Conservation (phyloP, 306 rosid species). For the Vicia sativa region DNA sequence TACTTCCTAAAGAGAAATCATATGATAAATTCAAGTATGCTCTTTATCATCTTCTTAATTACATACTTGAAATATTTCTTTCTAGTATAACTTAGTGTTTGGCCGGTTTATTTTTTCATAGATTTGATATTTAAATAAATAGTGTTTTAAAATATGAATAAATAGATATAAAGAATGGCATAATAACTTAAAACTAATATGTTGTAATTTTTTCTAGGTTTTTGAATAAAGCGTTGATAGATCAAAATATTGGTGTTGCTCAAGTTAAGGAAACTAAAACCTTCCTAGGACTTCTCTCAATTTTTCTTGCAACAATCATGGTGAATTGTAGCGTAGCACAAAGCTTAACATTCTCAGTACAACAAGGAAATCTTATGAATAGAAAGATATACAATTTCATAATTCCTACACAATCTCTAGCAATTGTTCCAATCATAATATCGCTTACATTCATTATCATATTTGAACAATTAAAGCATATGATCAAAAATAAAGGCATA, state of each 20-base stretch:
- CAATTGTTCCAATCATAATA: conserved; percentile 35
- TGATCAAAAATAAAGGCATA: neutral
- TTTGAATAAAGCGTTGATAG: conserved; percentile 41
- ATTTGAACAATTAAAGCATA: conserved; percentile 29
- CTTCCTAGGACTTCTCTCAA: conserved; percentile 43
- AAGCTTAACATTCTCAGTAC: conserved; percentile 46
- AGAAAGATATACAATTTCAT: conserved; percentile 35
- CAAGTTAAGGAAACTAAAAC: conserved; percentile 49
- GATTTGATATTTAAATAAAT: too few relatives aligned
- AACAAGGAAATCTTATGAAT: conserved; percentile 47
- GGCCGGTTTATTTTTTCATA: neutral
- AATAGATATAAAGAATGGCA: too few relatives aligned
- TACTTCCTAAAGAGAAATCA: neutral
- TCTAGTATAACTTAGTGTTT: neutral
- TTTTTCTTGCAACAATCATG: conserved; percentile 48
- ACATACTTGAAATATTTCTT: neutral
- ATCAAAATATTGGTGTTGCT: conserved; percentile 6
- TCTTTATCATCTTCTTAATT: neutral
- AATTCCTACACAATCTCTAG: conserved; percentile 42
- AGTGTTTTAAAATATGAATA: neutral
- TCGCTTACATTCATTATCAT: conserved; percentile 36
- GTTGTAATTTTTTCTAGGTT: conserved; percentile 24
- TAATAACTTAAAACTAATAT: neutral
- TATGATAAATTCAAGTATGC: conserved; percentile 32
- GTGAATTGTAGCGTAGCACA: conserved; percentile 48